phyloP scores from a whole-genome alignment of 495 filamentous ascomycete species.

The Hypoxylon fragiforme region DNA sequence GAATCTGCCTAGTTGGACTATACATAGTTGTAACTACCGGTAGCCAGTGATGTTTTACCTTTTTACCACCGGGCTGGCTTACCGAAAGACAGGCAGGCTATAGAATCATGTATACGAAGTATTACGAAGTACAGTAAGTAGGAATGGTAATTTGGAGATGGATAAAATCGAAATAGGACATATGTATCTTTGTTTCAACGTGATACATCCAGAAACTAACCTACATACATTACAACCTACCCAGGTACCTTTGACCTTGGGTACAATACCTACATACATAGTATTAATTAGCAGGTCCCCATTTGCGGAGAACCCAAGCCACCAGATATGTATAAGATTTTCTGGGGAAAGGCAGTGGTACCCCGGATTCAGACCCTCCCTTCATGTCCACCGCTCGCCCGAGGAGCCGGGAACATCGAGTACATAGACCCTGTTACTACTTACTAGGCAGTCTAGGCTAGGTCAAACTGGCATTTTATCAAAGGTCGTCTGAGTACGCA shows the following conservation, averaged over 20 bases:
- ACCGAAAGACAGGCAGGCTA: too few species aligned
- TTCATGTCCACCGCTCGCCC: constrained; percentile 16
- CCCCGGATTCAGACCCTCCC: constrained; percentile 17
- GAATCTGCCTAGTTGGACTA: background rate
- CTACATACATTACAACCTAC: too few species aligned
- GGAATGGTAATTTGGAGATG: too few species aligned
- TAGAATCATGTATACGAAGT: too few species aligned
- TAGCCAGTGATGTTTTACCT: too few species aligned
- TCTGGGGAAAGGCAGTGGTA: constrained; percentile 16
- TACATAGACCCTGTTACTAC: background rate
- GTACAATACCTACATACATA: too few species aligned
- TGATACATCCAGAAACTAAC: too few species aligned
- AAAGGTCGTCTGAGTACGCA: too few species aligned
- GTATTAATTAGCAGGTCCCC: too few species aligned
- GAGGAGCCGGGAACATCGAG: background rate
- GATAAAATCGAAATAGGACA: background rate
- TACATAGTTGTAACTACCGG: background rate
- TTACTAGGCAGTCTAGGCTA: background rate
- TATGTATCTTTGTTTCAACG: background rate
- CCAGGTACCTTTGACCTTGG: too few species aligned
- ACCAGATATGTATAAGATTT: constrained; percentile 21
- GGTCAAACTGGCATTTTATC: constrained; percentile 10
- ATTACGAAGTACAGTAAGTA: too few species aligned
- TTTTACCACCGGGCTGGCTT: background rate
- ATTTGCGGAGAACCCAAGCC: constrained; percentile 23